phyloP scores from a whole-genome alignment of 2,329 filamentous ascomycete species.

The Cyanodermella asteris region DNA sequence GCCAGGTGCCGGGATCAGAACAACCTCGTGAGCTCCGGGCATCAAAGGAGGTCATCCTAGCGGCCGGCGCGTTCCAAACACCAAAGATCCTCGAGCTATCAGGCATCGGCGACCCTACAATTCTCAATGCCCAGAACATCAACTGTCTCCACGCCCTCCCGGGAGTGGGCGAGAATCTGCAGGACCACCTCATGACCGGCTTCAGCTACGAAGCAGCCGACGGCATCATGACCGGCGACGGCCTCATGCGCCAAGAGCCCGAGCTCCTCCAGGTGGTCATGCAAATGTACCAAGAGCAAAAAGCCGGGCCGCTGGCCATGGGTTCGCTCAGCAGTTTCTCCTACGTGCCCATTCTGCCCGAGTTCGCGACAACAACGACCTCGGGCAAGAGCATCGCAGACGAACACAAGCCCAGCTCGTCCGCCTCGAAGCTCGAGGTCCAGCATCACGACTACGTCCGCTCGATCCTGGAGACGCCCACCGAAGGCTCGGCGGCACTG shows the following conservation, averaged over 20 bases:
- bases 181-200: slow-evolving; percentile 6
- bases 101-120: slow-evolving; percentile 20
- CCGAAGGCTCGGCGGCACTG: slow-evolving; percentile 1
- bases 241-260: slow-evolving; percentile 9
- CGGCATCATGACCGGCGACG: slow-evolving; percentile 9
- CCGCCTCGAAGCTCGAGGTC: slow-evolving; percentile 1
- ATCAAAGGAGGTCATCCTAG: slow-evolving; percentile 32
- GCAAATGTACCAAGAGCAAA: slow-evolving; percentile 2
- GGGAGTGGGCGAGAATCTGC: slow-evolving; percentile 20
- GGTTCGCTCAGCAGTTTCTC: not conserved
- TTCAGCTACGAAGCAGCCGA: slow-evolving; percentile 9
- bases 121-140: slow-evolving; percentile 10
- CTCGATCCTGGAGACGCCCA: not conserved
- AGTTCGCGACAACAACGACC: no score
- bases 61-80: slow-evolving; percentile 33
- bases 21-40: slow-evolving; percentile 15
- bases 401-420: no score
- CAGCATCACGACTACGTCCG: slow-evolving; percentile 1
- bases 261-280: slow-evolving; percentile 7
- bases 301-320: slow-evolving; percentile 1
- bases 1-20: not conserved
- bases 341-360: slow-evolving; percentile 1
- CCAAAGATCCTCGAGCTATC: slow-evolving; percentile 38
- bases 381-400: no score
- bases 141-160: slow-evolving; percentile 32